Base-by-base conservation (phyloP, 164 flowering plant genomes). In the Liriodendron chinense region DNA sequence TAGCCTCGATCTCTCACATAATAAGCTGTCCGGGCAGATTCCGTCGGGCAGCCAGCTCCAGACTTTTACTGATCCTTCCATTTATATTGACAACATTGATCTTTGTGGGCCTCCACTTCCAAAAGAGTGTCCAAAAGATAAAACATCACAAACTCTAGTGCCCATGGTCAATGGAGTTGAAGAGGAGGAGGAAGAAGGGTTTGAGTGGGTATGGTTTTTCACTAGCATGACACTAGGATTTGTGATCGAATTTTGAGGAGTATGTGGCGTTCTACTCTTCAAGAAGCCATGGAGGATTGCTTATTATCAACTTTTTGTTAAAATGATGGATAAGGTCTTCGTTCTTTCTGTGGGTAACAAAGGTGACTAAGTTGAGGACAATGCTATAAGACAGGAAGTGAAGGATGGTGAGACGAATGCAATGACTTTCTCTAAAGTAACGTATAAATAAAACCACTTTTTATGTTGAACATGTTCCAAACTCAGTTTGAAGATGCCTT, bases 81-180 rank as follows among this genome's bases (percentile, higher is more conserved):
- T 22, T 13, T 78, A 59, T 50, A 14, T 22, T 0, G 76, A 75
- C 7, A 77, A 77, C 10, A 2, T 10, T 21, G 59, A 47, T 8
- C 79, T 72, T 13, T 77, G 79, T 57, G 75, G 79, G 23, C 20
- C 48, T 53, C 72, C 75, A 7, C 59, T 77, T 3, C 1, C 49
- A 48, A 23, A 64, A 64, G 14, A 21, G 0, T 71, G 72, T 16
- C 7, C 43, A 1, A 2, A 20, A 28, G 65, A 77, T 14, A 13
- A 20, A 14, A 56, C 4, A 25, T 43, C 56, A 7, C 6, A 9
- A 13, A 24, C 67, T 21, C 34, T 26, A 21, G 12, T 21, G 22
- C 22, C 67, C 34, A 6, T 64, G 5, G 6, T 4, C 20, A 7
- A 12, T 4, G 24, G 16, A 72, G 67, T 21, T 21, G 69, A 26